phyloP scores from a whole-genome alignment of 2,329 filamentous ascomycete genomes.

The Colletotrichum limetticola region DNA sequence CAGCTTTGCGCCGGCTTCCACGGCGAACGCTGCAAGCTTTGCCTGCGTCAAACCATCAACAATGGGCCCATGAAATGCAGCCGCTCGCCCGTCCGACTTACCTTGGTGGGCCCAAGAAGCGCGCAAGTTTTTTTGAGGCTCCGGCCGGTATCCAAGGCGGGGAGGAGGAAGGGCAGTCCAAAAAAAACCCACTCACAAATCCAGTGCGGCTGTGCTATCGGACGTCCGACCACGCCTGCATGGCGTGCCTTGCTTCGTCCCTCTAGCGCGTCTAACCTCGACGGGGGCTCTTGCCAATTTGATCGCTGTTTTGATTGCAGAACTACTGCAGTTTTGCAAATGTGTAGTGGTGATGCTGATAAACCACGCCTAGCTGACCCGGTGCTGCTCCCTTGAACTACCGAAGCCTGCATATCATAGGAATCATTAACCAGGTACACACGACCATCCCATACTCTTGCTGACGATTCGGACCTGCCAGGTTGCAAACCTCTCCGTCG shows the following conservation, averaged over 20 bases:
- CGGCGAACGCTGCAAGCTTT: not conserved
- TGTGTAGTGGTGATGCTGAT: constrained; percentile 12
- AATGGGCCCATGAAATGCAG: not conserved
- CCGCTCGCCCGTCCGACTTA: not conserved
- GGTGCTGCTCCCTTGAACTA: constrained; percentile 21
- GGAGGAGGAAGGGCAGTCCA: not conserved
- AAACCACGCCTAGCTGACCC: constrained; percentile 5
- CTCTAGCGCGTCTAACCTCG: constrained; percentile 25
- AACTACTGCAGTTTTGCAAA: constrained; percentile 2
- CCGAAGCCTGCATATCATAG: constrained; percentile 30
- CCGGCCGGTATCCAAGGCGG: not conserved
- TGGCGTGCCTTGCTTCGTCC: constrained; percentile 27
- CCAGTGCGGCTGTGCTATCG: constrained; percentile 23
- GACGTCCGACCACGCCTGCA: constrained; percentile 34
- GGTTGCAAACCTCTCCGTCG: not conserved
- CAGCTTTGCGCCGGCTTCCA: constrained; percentile 1
- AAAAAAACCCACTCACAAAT: not conserved
- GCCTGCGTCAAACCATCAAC: not conserved
- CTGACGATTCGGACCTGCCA: not conserved
- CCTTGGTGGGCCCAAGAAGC: not conserved
- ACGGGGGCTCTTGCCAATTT: not conserved
- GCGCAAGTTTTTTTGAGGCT: not conserved
- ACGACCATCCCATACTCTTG: not conserved
- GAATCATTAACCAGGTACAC: constrained; percentile 7
- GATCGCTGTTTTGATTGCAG: not conserved